Evolutionary conservation across 2,329 filamentous ascomycete species (phyloP), one percentile per base, ranked within the genome.

Genomic region (Pseudopyrenochaeta lycopersici): DNA sequence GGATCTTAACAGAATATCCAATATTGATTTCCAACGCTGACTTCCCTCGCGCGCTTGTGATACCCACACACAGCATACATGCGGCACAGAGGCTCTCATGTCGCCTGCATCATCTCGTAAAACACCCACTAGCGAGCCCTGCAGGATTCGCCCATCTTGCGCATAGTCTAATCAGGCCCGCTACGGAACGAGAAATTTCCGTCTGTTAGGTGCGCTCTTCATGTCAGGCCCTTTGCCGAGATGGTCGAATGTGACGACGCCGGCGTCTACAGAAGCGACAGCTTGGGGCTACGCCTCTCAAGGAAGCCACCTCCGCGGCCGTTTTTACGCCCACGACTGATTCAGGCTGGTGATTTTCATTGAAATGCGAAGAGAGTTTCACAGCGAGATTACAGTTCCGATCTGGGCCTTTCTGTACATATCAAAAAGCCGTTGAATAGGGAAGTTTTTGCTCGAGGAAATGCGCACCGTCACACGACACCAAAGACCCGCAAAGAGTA

Each of bases 111-210:
- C 48, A 54, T 60, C 57, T 56, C 50, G 49, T 52, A 49, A 50
- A 50, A 43, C 46, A 49, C 50, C 23, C 43, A 42, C 62, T 61
- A 58, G 56, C 56, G 52, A 56, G 50, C 54, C 51, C 52, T 58
- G 59, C 41, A 58, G 53, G 50, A 56, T 61, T 40, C 53, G 47
- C 56, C 54, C 50, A 46, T 47, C 31, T 33, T 50, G 18, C 44
- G 20, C 41, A 42, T 49, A 57, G 31, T 49, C 39, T 49, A n/a
- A 21, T 53, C 50, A 55, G 57, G 52, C 53, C 56, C 58, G 49
- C 56, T 32, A 56, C 68, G 68, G 68, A 71, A 58, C 54, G 48
- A 65, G 50, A 68, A 68, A 68, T 66, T 68, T 71, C 67, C 68
- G 68, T 64, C 55, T 54, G 52, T 60, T 49, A 58, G 52, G 42